Percentiles rank a stretch among this genome's conserved stretches.
Conservation (phyloP, 129 eudicot species). For the Ambrosia trifida region DNA sequence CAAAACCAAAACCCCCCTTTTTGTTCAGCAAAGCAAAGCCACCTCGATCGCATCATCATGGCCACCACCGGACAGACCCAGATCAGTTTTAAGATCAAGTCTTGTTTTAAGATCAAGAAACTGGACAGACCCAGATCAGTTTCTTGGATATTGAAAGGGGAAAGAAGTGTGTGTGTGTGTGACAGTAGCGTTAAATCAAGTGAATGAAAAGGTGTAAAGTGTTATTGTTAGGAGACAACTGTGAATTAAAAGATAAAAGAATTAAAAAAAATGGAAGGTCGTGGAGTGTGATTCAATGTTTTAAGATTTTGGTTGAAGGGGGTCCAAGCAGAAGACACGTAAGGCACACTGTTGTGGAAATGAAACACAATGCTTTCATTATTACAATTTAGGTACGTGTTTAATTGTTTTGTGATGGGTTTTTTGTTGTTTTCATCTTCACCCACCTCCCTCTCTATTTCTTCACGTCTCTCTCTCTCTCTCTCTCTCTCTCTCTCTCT, state of each 20-base stretch:
- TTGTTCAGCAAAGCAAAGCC: neutral
- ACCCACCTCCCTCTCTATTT: too few relatives aligned
- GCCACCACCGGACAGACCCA: conserved; percentile 59
- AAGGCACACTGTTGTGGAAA: conserved; percentile 27
- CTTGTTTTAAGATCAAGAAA: conserved; percentile 95
- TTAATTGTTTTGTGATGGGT: too few relatives aligned
- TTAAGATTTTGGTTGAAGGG: conserved; percentile 23
- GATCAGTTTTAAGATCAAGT: conserved; percentile 57
- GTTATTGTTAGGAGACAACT: neutral
- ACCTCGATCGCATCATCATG: conserved; percentile 51
- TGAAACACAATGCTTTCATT: conserved; percentile 7
- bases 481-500: too few relatives aligned
- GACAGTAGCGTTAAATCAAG: conserved; percentile 35
- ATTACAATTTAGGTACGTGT: too few relatives aligned
- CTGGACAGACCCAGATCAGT: conserved; percentile 88
- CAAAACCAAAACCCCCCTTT: conserved; percentile 22
- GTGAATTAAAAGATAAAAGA: neutral
- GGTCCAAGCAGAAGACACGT: conserved; percentile 11
- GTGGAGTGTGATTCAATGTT: conserved; percentile 5
- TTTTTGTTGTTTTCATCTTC: too few relatives aligned
- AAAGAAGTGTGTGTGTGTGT: neutral
- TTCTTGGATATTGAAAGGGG: conserved; percentile 59
- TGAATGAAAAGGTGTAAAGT: conserved; percentile 18
- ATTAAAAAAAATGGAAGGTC: conserved; percentile 22
- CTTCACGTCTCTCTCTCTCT: too few relatives aligned